Percentiles rank a stretch among this genome's conserved stretches.
phyloP scores from a whole-genome alignment of 2,329 filamentous ascomycete species.

The Ceratocystis huliohia region DNA sequence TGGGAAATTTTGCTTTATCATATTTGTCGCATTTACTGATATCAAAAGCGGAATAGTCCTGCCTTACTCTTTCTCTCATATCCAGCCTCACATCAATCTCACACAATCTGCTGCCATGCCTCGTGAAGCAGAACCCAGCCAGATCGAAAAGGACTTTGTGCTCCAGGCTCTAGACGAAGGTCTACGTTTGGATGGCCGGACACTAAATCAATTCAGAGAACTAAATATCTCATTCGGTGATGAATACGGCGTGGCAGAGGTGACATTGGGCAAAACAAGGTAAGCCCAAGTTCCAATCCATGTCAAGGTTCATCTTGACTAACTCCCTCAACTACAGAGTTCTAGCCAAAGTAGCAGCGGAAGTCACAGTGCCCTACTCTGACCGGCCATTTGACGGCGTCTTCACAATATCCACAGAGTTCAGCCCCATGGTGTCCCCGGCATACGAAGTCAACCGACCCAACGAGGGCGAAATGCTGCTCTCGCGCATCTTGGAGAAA shows the following conservation, averaged over 20 bases:
- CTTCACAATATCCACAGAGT: conserved; percentile 82
- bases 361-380: conserved; percentile 71
- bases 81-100: conserved; percentile 1
- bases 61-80: neutral
- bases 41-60: neutral
- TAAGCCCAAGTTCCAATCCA: conserved; percentile 29
- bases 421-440: conserved; percentile 84
- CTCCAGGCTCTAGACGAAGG: conserved; percentile 68
- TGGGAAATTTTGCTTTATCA: no score
- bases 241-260: conserved; percentile 80
- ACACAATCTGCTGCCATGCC: conserved; percentile 51
- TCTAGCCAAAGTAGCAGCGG: conserved; percentile 71
- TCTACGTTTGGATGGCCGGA: conserved; percentile 71
- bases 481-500: conserved; percentile 84
- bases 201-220: conserved; percentile 65
- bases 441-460: conserved; percentile 77
- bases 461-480: conserved; percentile 70
- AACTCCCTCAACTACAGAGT: conserved; percentile 44
- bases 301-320: neutral
- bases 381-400: conserved; percentile 92
- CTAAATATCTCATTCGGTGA: conserved; percentile 73
- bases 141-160: conserved; percentile 79
- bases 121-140: conserved; percentile 78
- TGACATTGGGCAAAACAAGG: conserved; percentile 83
- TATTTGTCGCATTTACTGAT: no score